A percentile compares a stretch with the other conserved stretches of the same genome.
phyloP scores from a whole-genome alignment of 2,329 filamentous ascomycete genomes.

The Trematosphaeria pertusa region DNA sequence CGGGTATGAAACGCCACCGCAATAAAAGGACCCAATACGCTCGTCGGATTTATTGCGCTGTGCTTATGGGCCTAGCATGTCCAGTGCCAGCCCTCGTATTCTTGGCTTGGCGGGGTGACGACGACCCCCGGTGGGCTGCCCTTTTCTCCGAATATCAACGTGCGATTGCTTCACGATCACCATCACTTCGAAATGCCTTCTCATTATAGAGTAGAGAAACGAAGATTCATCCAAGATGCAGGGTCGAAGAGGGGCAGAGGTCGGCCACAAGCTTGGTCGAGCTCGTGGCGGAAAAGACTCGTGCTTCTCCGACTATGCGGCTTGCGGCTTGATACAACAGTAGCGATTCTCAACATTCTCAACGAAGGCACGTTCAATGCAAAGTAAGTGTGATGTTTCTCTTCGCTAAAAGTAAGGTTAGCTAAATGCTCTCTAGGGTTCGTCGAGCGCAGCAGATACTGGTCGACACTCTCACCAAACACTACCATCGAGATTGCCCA shows the following conservation, averaged over 20 bases:
- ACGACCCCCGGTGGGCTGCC: too few relatives aligned
- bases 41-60: background rate
- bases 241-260: background rate
- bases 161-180: too few relatives aligned
- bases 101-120: too few relatives aligned
- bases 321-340: background rate
- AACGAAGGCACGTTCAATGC: background rate
- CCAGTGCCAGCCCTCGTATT: too few relatives aligned
- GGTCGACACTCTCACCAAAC: background rate
- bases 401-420: background rate
- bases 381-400: slow-evolving; percentile 1
- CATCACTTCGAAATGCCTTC: background rate
- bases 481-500: background rate
- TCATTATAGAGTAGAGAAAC: background rate
- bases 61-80: background rate
- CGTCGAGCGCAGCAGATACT: slow-evolving; percentile 4
- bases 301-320: slow-evolving; percentile 3
- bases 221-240: background rate
- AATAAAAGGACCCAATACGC: slow-evolving; percentile 1
- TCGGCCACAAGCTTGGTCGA: background rate
- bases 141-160: too few relatives aligned
- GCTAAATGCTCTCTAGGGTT: background rate
- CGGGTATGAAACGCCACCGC: background rate
- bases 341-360: slow-evolving; percentile 1
- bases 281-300: slow-evolving; percentile 4